These are phyloP conservation scores for Penicillium silybi DNA, from an alignment of 495 filamentous ascomycete genomes.

Conservation along the genomic window DNA sequence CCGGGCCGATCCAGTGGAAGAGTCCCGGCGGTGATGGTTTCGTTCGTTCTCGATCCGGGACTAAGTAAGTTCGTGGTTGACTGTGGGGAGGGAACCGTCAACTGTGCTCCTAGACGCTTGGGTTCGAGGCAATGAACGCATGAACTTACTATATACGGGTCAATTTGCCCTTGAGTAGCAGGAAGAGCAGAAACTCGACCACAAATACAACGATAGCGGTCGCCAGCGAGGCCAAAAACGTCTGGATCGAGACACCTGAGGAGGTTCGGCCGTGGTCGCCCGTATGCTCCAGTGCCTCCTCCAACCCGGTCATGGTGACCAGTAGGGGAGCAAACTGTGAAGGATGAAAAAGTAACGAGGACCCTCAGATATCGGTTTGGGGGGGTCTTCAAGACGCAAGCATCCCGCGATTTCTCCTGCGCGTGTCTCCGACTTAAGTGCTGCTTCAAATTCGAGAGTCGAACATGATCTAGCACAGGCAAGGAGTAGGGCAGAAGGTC, in stretches of 20 bases:
- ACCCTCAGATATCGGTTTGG: neutral
- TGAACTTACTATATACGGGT: conserved; percentile 75
- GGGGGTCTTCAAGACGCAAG: neutral
- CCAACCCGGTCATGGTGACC: conserved; percentile 28
- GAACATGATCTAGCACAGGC: neutral
- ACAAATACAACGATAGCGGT: conserved; percentile 72
- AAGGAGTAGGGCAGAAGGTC: neutral
- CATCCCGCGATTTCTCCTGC: neutral
- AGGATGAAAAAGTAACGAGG: neutral
- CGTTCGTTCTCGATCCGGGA: conserved; percentile 81
- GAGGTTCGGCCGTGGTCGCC: conserved; percentile 42
- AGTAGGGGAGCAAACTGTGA: conserved; percentile 1
- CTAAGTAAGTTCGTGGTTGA: conserved; percentile 86
- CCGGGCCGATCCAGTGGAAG: conserved; percentile 62
- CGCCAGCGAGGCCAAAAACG: conserved; percentile 74
- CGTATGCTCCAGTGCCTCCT: conserved; percentile 34
- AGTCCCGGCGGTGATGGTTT: conserved; percentile 65
- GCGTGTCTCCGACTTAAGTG: neutral
- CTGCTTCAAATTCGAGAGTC: neutral
- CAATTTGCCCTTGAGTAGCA: conserved; percentile 72
- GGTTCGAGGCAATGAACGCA: neutral
- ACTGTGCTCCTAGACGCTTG: neutral
- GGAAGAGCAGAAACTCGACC: conserved; percentile 70
- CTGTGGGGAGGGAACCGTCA: conserved; percentile 30
- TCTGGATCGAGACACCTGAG: conserved; percentile 43